Conservation (phyloP, 768 basidiomycete species). For the Cyclocybe aegerita region DNA sequence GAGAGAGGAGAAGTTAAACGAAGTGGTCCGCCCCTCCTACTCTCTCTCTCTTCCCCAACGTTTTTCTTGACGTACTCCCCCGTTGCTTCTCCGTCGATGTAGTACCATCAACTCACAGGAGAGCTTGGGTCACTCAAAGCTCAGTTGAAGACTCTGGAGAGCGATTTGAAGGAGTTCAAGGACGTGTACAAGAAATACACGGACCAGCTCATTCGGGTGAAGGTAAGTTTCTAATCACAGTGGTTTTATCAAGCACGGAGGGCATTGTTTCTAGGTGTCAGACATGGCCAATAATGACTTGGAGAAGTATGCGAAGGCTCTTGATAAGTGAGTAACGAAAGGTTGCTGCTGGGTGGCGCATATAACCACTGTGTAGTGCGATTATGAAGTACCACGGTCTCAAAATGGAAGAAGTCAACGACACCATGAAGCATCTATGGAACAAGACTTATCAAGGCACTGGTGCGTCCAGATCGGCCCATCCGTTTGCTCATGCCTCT, state of each 20-base stretch:
- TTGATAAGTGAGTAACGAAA: conserved; percentile 76
- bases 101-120: conserved; percentile 83
- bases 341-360: not conserved
- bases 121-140: conserved; percentile 74
- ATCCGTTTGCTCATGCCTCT: conserved; percentile 1
- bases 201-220: conserved; percentile 91
- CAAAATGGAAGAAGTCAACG: conserved; percentile 99
- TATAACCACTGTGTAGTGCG: conserved; percentile 52
- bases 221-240: conserved; percentile 46
- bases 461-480: conserved; percentile 46
- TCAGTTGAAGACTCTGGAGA: conserved; percentile 63
- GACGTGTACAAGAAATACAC: conserved; percentile 84
- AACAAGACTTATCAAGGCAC: conserved; percentile 99
- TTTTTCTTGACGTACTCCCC: not conserved
- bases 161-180: conserved; percentile 82
- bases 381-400: conserved; percentile 98
- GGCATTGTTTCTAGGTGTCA: conserved; percentile 65
- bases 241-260: not conserved
- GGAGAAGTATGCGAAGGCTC: conserved; percentile 96
- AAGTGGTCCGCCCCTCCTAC: conserved; percentile 46
- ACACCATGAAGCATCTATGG: conserved; percentile 96
- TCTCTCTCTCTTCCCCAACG: not conserved
- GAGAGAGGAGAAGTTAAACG: conserved; percentile 70
- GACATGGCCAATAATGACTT: conserved; percentile 97
- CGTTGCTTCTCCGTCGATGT: conserved; percentile 2